Conservation (phyloP, 495 filamentous ascomycete genomes). For the Hypoxylon cercidicola region DNA sequence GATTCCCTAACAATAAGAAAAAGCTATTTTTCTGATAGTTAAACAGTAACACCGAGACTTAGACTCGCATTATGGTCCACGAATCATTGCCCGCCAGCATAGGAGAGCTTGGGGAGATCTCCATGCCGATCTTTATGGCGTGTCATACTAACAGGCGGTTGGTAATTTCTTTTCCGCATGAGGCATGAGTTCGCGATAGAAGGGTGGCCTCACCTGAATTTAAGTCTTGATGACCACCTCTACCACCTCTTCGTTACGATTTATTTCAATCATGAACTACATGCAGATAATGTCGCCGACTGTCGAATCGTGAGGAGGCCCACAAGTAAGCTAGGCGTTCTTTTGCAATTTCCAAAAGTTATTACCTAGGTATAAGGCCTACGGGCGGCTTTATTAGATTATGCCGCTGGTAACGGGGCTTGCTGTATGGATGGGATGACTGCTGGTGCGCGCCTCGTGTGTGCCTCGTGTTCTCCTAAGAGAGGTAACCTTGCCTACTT, state of each 20-base stretch:
- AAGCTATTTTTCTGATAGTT: neutral
- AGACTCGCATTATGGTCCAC: slow-evolving; percentile 21
- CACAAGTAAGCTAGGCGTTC: neutral
- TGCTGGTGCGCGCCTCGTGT: slow-evolving; percentile 18
- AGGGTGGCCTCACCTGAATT: slow-evolving; percentile 15
- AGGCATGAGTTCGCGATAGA: slow-evolving; percentile 37
- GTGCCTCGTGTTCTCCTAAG: neutral
- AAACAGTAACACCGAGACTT: slow-evolving; percentile 17
- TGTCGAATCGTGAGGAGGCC: neutral
- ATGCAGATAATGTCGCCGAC: slow-evolving; percentile 15
- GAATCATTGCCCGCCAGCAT: slow-evolving; percentile 39
- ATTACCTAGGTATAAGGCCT: neutral
- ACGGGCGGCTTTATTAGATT: slow-evolving; percentile 1
- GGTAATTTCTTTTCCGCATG: slow-evolving; percentile 28
- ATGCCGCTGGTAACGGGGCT: slow-evolving; percentile 13
- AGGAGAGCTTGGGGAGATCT: slow-evolving; percentile 22
- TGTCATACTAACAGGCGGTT: slow-evolving; percentile 34
- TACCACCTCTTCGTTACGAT: neutral
- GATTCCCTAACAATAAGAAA: slow-evolving; percentile 5
- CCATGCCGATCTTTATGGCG: slow-evolving; percentile 33
- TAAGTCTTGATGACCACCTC: slow-evolving; percentile 12
- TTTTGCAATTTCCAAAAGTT: neutral
- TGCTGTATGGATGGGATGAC: slow-evolving; percentile 3
- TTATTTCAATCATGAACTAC: neutral
- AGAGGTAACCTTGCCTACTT: neutral